Evolutionary conservation across 768 basidiomycete genomes (phyloP), one percentile per base, ranked within the genome.

Genomic region (Podaxis sp.): DNA sequence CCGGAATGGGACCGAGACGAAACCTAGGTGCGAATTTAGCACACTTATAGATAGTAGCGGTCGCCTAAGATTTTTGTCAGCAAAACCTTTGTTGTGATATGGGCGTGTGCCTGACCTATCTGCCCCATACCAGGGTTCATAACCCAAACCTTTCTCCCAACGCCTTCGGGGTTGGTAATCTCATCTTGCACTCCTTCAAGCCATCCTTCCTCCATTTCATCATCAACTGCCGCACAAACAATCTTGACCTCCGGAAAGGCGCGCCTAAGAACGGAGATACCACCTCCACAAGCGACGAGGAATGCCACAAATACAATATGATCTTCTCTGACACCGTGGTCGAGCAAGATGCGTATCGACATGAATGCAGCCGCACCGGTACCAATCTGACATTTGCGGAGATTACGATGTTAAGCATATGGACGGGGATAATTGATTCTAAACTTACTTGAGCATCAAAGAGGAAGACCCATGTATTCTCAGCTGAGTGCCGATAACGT

Each of bases 341-440:
- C 96, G 17, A 98, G 82, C 9, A 98, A 78, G 11, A 96, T 85
- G 29, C 96, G 90, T 64, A 99, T 92, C 0, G 95, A 90, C 96
- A 98, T 98, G 73, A 98, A 91, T 19, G 89, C 89, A 3, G 93
- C 87, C 0, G 96, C 95, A 4, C 89, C 96, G 0, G 96, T 98
- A 5, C 93, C 94, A 72, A 98, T 94, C 89, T 96, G 66, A 17
- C 38, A 49, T 13, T 19, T 17, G 17, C 19, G 19, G 6, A 2
- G 43, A 46, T 9, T 19, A n/a, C 43, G 19, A 19, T 17, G 19
- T 46, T 19, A 46, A 15, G n/a, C 19, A 4, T 17, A n/a, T 19
- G n/a, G 15, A 46, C 6, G 43, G 17, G 17, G 43, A 22, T 8
- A n/a, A 9, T n/a, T 46, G 4, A 22, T 8, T 46, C 13, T n/a